These are phyloP conservation scores for Corinectria fuckeliana DNA, from an alignment of 2,329 filamentous ascomycete species.

Conservation along the genomic window DNA sequence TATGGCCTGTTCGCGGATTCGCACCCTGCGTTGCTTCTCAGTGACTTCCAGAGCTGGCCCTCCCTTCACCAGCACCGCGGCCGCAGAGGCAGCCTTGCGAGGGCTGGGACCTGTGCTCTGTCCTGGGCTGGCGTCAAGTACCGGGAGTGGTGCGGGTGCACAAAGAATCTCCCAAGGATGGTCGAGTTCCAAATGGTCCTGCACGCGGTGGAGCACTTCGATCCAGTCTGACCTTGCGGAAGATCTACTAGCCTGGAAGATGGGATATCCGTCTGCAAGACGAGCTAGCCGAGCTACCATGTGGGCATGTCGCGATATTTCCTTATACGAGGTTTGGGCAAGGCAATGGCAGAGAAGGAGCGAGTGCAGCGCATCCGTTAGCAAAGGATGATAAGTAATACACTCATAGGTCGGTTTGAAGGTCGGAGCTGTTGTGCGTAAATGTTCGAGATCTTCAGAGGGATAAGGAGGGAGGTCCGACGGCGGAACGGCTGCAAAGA, in stretches of 20 bases:
- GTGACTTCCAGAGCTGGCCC: conserved; percentile 39
- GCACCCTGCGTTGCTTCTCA: conserved; percentile 63
- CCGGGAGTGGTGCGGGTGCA: conserved; percentile 61
- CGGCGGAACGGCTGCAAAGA: conserved; percentile 75
- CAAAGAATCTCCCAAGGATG: conserved; percentile 76
- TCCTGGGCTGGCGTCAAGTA: conserved; percentile 26
- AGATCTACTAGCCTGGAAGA: conserved; percentile 76
- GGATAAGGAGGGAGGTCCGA: conserved; percentile 73
- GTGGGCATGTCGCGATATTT: conserved; percentile 79
- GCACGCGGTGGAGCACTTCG: conserved; percentile 70
- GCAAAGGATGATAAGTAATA: conserved; percentile 77
- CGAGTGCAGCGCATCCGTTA: conserved; percentile 80
- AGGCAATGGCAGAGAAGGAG: conserved; percentile 81
- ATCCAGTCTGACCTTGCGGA: conserved; percentile 82
- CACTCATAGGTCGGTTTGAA: conserved; percentile 39
- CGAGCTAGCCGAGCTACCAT: conserved; percentile 80
- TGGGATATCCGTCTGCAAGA: conserved; percentile 79
- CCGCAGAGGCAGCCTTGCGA: conserved; percentile 32
- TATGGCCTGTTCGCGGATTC: conserved; percentile 69
- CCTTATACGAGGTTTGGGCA: conserved; percentile 77
- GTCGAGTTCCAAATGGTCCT: conserved; percentile 72
- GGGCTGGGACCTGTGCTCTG: conserved; percentile 24
- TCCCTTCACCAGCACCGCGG: conserved; percentile 35
- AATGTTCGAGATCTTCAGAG: conserved; percentile 46
- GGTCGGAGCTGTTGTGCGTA: conserved; percentile 40